These are phyloP conservation scores for Solanum tarijense DNA, from an alignment of 257 asterid species.

Conservation along the genomic window DNA sequence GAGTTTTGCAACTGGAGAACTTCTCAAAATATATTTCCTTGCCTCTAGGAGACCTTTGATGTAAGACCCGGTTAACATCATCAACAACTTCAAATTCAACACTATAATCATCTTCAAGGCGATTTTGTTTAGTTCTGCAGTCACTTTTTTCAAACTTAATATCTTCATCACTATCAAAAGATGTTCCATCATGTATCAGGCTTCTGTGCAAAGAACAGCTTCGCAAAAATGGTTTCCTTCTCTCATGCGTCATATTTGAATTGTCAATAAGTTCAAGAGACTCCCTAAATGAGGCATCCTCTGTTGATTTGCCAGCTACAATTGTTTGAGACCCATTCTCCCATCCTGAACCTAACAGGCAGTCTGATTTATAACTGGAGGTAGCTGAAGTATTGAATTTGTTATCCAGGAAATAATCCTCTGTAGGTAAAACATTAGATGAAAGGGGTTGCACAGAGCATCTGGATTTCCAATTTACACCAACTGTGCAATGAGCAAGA, in stretches of 20 bases:
- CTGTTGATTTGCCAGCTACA: conserved; percentile 14
- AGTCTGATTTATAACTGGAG: conserved; percentile 16
- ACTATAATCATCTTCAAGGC: conserved; percentile 23
- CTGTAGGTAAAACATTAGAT: conserved; percentile 25
- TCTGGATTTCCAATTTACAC: conserved; percentile 6
- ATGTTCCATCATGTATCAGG: conserved; percentile 21
- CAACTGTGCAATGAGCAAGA: conserved; percentile 10
- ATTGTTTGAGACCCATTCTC: conserved; percentile 18
- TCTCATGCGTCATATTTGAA: conserved; percentile 17
- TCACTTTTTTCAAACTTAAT: conserved; percentile 26
- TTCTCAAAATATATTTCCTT: conserved; percentile 20
- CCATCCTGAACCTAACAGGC: conserved; percentile 25
- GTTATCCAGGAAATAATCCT: conserved; percentile 5
- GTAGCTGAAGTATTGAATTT: conserved; percentile 19
- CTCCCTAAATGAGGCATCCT: conserved; percentile 13
- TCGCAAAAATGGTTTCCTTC: conserved; percentile 28
- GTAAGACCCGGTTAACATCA: conserved; percentile 13
- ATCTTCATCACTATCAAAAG: conserved; percentile 27
- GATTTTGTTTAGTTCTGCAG: conserved; percentile 11
- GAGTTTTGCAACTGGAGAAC: conserved; percentile 24
- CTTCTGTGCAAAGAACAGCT: conserved; percentile 33
- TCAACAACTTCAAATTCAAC: conserved; percentile 14
- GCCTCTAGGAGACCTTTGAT: conserved; percentile 19
- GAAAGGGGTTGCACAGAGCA: conserved; percentile 11
- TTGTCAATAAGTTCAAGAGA: conserved; percentile 23